Evolutionary conservation across 2,329 filamentous ascomycete species (phyloP).

Genomic region (Fusarium udum): DNA sequence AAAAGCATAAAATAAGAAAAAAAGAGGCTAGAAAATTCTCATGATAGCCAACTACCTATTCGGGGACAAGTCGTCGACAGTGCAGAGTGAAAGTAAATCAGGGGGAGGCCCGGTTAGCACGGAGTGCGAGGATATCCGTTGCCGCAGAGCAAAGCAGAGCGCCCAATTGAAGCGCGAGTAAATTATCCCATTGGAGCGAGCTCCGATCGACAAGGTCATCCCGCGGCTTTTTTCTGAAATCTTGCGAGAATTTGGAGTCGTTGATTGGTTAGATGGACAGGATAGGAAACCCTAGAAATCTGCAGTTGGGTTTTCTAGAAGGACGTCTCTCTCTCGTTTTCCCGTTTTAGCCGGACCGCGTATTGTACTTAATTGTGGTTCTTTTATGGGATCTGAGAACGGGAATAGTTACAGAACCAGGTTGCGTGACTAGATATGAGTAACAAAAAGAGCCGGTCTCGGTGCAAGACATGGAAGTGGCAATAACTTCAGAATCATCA

Average conservation of each 20-base stretch:
- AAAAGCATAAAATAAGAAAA: background rate
- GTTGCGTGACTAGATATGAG: background rate
- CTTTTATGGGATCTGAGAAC: background rate
- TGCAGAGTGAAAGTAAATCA: constrained; percentile 4
- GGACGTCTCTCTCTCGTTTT: background rate
- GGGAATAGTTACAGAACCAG: background rate
- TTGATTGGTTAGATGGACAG: constrained; percentile 3
- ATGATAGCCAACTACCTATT: constrained; percentile 26
- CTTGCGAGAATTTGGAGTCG: constrained; percentile 17
- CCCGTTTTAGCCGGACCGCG: constrained; percentile 1
- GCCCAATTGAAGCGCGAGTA: constrained; percentile 35
- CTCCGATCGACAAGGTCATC: constrained; percentile 25
- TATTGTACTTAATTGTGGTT: background rate
- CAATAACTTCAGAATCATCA: background rate
- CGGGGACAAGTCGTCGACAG: background rate
- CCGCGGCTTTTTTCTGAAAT: constrained; percentile 30
- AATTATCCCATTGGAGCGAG: constrained; percentile 26
- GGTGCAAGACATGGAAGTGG: background rate
- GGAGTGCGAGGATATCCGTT: constrained; percentile 33
- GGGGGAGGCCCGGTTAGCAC: constrained; percentile 27
- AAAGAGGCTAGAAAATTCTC: constrained; percentile 8
- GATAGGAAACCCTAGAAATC: constrained; percentile 25
- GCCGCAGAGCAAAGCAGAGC: background rate
- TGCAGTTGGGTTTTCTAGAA: constrained; percentile 40
- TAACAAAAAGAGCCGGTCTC: background rate